These are phyloP conservation scores for Gossypium longicalyx DNA, from an alignment of 345 rosid species.

Conservation along the genomic window DNA sequence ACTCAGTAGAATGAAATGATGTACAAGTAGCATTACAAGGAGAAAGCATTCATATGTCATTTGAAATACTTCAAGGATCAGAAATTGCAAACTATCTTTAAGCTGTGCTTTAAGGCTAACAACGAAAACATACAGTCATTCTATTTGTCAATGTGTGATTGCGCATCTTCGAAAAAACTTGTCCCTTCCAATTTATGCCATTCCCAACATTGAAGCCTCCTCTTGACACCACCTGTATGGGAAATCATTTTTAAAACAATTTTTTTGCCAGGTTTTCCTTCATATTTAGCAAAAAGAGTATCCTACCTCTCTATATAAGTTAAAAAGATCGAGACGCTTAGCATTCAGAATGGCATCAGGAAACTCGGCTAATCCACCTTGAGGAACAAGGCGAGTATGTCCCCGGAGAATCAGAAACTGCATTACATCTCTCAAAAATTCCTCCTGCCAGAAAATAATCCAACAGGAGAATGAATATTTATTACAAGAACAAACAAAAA, in stretches of 20 bases:
- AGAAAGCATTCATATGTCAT: neutral
- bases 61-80: neutral
- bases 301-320: constrained; percentile 92
- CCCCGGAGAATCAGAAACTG: constrained; percentile 92
- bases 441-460: constrained; percentile 58
- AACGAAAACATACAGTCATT: constrained; percentile 72
- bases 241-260: constrained; percentile 10
- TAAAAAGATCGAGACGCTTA: constrained; percentile 94
- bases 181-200: constrained; percentile 99
- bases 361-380: constrained; percentile 87
- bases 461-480: neutral
- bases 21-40: neutral
- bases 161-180: constrained; percentile 99
- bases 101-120: neutral
- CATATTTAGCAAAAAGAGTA: constrained; percentile 4
- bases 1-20: neutral
- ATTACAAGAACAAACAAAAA: neutral
- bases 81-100: neutral
- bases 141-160: constrained; percentile 94
- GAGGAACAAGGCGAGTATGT: constrained; percentile 95
- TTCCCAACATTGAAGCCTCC: constrained; percentile 99
- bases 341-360: constrained; percentile 98
- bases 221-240: constrained; percentile 86
- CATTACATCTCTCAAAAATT: constrained; percentile 96
- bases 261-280: constrained; percentile 1